Base-by-base conservation (phyloP, 345 rosid genomes). In the Salix viminalis region DNA sequence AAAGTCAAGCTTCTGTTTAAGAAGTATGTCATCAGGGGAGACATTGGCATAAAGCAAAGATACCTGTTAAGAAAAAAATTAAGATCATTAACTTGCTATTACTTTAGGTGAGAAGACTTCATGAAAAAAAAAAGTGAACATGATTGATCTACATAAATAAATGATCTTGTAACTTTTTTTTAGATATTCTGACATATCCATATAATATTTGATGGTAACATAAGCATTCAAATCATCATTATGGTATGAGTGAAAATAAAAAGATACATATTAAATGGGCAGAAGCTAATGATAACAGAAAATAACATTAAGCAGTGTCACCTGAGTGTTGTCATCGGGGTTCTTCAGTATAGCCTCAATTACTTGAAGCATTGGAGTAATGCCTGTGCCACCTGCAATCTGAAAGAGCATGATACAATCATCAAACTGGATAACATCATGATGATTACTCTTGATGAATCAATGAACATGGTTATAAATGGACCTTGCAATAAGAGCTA, bases 341-440 rank as follows among this genome's bases (percentile, higher is more conserved):
- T 94, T 92, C 88, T 89, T 92, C 81, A 94, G 54, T 70, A 94
- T 89, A 70, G 93, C 95, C 78, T 94, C 98, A 58, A 94, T 91
- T 48, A 92, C 91, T 83, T 94, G 98, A 83, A 94, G 94, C 97
- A 94, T 94, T 73, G 98, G 98, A 60, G 98, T 92, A 79, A 94
- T 94, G 76, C 98, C 98, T 56, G 92, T 82, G 73, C 98, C 98
- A 79, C 98, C 98, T 24, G 98, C 97, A 82, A 94, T 89, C 98
- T 92, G 83, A 76, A 62, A 39, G 42, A 73, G 65, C 15, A 76
- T 50, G 32, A 77, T 6, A 73, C 36, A 81, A 50, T 67, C 7
- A 7, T 28, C 18, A 70, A 60, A 44, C 68, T 21, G 24, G 48
- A 34, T n/a, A 54, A 62, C 30, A 65, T 61, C 50, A 26, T 10